Conservation (phyloP, 208 protist species). For the Acanthamoeba castellanii region DNA sequence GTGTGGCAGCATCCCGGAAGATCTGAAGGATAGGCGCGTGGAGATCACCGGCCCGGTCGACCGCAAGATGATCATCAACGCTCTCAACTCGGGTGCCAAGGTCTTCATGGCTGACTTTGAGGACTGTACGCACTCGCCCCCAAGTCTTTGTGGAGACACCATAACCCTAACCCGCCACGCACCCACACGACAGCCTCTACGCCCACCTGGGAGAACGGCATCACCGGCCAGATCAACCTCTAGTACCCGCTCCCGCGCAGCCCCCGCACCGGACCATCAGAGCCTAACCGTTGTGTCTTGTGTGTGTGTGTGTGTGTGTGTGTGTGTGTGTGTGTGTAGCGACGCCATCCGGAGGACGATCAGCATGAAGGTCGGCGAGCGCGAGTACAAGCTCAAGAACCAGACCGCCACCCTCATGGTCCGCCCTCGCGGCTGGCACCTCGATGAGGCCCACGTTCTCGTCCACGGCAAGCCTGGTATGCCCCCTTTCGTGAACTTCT, state of each 20-base stretch:
- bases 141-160: not conserved
- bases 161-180: not conserved
- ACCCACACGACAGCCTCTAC: conserved; percentile 49
- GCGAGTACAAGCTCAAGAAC: conserved; percentile 83
- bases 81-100: conserved; percentile 88
- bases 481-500: not conserved
- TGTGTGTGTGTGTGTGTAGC: not conserved
- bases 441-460: conserved; percentile 86
- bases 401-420: conserved; percentile 85
- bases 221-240: conserved; percentile 87
- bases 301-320: not conserved
- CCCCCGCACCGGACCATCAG: not conserved
- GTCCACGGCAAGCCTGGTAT: conserved; percentile 83
- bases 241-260: not conserved
- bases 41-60: conserved; percentile 84
- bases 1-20: conserved; percentile 76
- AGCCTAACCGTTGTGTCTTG: not conserved
- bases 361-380: conserved; percentile 75
- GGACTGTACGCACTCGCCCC: conserved; percentile 74
- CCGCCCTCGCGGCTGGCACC: conserved; percentile 87
- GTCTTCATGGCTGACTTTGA: conserved; percentile 90
- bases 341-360: conserved; percentile 86
- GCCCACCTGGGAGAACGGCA: conserved; percentile 86
- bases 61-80: conserved; percentile 90
- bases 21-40: conserved; percentile 81